Percentiles rank a stretch among this genome's conserved stretches.
Conservation (phyloP, 331 rosid genomes). For the Saraca asoca region DNA sequence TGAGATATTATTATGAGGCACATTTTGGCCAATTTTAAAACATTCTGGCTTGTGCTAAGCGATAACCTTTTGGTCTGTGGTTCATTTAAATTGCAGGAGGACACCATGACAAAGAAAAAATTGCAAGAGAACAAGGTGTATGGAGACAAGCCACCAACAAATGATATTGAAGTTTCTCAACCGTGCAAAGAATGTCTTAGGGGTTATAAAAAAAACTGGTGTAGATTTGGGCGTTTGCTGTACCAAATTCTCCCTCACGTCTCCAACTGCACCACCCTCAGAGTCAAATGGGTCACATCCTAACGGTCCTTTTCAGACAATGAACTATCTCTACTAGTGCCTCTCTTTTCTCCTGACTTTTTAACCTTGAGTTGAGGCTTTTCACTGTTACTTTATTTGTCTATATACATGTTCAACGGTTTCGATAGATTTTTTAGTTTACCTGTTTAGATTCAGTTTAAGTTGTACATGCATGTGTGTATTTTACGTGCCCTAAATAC, state of each 20-base stretch:
- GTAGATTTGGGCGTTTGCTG: conserved; percentile 56
- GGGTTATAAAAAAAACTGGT: conserved; percentile 42
- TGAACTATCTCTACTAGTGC: conserved; percentile 32
- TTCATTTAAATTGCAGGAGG: conserved; percentile 26
- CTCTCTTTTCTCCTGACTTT: conserved; percentile 35
- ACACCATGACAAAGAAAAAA: conserved; percentile 37
- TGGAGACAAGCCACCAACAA: conserved; percentile 59
- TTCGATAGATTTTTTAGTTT: conserved; percentile 40
- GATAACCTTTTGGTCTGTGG: conserved; percentile 50
- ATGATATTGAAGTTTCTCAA: conserved; percentile 56
- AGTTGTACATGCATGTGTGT: conserved; percentile 36
- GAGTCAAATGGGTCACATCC: conserved; percentile 59
- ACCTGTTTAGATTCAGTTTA: conserved; percentile 41
- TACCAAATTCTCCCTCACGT: conserved; percentile 64
- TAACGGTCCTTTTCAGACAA: conserved; percentile 44
- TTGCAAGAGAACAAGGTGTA: conserved; percentile 46
- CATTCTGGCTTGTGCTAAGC: conserved; percentile 40
- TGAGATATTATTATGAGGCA: conserved; percentile 2
- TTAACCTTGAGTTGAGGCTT: conserved; percentile 27
- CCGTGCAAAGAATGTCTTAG: conserved; percentile 53
- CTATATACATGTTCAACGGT: conserved; percentile 39
- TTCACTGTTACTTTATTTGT: conserved; percentile 24
- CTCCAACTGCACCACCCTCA: conserved; percentile 75
- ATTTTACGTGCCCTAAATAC: conserved; percentile 34
- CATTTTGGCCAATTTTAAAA: conserved; percentile 27